Percentiles rank a stretch among this genome's conserved stretches.
phyloP scores from a whole-genome alignment of 352 stramenopile species.

The Globisporangium perplexum region DNA sequence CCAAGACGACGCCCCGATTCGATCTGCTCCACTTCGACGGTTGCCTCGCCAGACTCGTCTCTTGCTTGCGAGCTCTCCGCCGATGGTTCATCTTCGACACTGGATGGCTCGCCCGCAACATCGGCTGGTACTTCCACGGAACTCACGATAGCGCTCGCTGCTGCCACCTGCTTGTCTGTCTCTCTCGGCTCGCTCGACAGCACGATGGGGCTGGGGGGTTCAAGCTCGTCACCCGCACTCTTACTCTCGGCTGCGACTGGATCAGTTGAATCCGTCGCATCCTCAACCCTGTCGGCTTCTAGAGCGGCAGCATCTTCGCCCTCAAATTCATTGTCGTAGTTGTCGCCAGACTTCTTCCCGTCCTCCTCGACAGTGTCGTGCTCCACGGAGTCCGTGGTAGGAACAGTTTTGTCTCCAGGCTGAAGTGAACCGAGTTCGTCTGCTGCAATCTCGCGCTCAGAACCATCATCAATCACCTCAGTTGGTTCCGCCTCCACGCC shows the following conservation, averaged over 20 bases:
- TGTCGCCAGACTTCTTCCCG: neutral
- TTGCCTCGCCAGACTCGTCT: neutral
- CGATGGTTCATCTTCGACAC: neutral
- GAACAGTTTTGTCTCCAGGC: neutral
- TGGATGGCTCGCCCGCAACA: neutral
- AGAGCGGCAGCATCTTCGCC: neutral
- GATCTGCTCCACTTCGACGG: neutral
- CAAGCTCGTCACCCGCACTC: neutral
- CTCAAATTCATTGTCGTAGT: neutral
- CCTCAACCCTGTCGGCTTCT: neutral
- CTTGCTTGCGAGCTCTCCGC: neutral
- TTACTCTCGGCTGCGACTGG: neutral
- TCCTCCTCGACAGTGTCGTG: neutral
- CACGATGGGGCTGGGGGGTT: neutral
- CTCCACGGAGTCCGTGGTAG: neutral
- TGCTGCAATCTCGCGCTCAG: no score
- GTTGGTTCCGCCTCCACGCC: neutral
- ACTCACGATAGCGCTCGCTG: neutral
- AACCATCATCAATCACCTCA: neutral
- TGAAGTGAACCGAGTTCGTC: neutral
- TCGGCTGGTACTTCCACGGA: neutral
- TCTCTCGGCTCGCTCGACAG: neutral
- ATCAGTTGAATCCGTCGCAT: neutral
- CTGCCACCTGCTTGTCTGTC: neutral
- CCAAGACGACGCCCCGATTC: neutral